Base-by-base conservation (phyloP, 2,329 filamentous ascomycete genomes). In the Fusarium sp. region DNA sequence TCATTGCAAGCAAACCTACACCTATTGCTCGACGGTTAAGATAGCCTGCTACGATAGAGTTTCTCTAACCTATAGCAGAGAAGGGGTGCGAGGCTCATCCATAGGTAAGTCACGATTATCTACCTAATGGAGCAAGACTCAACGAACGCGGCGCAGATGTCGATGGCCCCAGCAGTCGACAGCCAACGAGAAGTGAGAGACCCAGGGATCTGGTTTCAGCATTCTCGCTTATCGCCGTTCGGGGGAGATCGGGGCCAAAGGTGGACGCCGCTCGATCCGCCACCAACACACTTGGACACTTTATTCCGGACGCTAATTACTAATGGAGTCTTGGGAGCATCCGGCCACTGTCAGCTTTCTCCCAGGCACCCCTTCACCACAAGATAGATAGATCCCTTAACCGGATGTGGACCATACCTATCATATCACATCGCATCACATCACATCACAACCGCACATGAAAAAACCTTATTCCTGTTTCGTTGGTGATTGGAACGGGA, bases 191-290 rank as follows among this genome's bases (percentile, higher is more conserved):
- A 41, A 28, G 44, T 45, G 55, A 40, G 40, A 54, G 71, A 71
- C 73, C 75, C 75, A 73, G 68, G 65, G 75, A 76, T 76, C 75
- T 76, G 75, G 75, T 59, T 71, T 64, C 68, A 75, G 71, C 64
- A 62, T 61, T 65, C 72, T 76, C 75, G 75, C 75, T 76, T 76
- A 76, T 76, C 75, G 74, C 50, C 64, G 55, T 62, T 68, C 50
- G 55, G 61, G 55, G 62, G 63, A 61, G 67, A 65, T 69, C 65
- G 60, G 65, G 47, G 26, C 40, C 14, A 19, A 47, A 45, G 30
- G 50, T 53, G 57, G 50, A 53, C 45, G 26, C 49, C 45, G 53
- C 62, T 46, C 48, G 61, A 70, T 70, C 66, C 52, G 66, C 48
- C 45, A 53, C 52, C 50, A 40, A 37, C 17, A 32, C 22, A 39